Base-by-base conservation (phyloP, 768 basidiomycete genomes). In the Pisolithus sp. region DNA sequence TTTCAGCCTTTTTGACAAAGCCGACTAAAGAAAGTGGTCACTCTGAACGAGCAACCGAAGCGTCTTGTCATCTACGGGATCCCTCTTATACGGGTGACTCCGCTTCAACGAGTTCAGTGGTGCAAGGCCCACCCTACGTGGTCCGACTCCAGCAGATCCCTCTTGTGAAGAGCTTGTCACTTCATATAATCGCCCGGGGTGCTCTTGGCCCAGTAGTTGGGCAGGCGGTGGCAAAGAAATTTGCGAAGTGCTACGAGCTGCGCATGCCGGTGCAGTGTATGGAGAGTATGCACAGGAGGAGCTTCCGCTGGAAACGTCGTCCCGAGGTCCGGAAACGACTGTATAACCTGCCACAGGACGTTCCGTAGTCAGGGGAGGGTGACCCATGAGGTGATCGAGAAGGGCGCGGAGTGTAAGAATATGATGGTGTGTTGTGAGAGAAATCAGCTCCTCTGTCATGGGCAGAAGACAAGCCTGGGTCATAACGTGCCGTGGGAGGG, bases 41-140 rank as follows among this genome's bases (percentile, higher is more conserved):
- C 64, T 63, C 68, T 34, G 68, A 61, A 46, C 67, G 68, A 45
- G 68, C 48, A 76, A 63, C 37, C 84, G 73, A 59, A 88, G 62
- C 37, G 78, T 75, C 53, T 73, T 75, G 57, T 87, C 86, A 63
- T 88, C 86, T 26, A 73, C 58, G 23, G 80, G 81, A 50, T 82
- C 74, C 51, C 86, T 76, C 46, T 76, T 72, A 50, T 83, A 86
- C 7, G 79, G 76, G 56, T 80, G 79, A 40, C 63, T 69, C 20
- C 81, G 75, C 42, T 72, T 74, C 50, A 85, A 69, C 18, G 77
- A 68, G 49, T 77, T 70, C 46, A 88, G 71, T 13, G 85, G 83
- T 7, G 79, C 81, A 15, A 87, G 74, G 52, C 74, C 75, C 34
- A 73, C 66, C 31, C 68, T 64, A 15, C 61, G 55, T 4, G 66